Evolutionary conservation across 306 rosid genomes (phyloP).

Genomic region (Luffa aegyptiaca): DNA sequence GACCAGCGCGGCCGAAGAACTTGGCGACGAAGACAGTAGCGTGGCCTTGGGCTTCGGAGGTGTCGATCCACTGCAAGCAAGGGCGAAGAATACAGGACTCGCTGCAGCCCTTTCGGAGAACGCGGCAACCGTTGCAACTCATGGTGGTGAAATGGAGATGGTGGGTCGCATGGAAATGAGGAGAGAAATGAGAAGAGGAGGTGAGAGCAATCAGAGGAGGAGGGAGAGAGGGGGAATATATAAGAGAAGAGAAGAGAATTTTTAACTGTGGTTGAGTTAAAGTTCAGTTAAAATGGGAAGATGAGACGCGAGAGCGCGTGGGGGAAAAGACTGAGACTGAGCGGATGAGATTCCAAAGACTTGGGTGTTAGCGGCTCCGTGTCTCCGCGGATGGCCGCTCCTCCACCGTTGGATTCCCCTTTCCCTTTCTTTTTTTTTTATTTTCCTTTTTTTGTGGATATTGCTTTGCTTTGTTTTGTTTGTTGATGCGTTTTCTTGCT

Average conservation of each 20-base stretch:
- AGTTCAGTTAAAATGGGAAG: no score
- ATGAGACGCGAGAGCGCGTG: background rate
- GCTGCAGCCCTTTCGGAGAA: slow-evolving; percentile 97
- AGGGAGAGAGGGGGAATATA: slow-evolving; percentile 20
- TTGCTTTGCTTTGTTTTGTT: background rate
- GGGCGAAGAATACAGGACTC: slow-evolving; percentile 83
- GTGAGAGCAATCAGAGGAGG: slow-evolving; percentile 14
- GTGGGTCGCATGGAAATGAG: background rate
- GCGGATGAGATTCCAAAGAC: slow-evolving; percentile 70
- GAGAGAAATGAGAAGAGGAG: background rate
- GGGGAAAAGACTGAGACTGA: slow-evolving; percentile 19
- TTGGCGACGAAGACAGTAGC: slow-evolving; percentile 96
- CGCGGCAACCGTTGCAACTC: slow-evolving; percentile 99
- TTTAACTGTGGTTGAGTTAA: background rate
- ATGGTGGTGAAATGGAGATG: slow-evolving; percentile 9
- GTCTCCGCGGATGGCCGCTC: slow-evolving; percentile 93
- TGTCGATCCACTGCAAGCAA: slow-evolving; percentile 84
- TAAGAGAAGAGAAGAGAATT: background rate
- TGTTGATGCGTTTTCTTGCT: background rate
- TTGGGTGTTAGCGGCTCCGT: slow-evolving; percentile 98
- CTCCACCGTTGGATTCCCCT: slow-evolving; percentile 73
- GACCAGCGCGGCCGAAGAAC: slow-evolving; percentile 99
- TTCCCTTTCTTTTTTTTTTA: background rate
- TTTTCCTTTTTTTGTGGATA: background rate
- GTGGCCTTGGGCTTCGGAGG: slow-evolving; percentile 85